A percentile compares a stretch with the other conserved stretches of the same genome.
Evolutionary conservation across 2,329 filamentous ascomycete genomes (phyloP).

Genomic region (Clonostachys solani): DNA sequence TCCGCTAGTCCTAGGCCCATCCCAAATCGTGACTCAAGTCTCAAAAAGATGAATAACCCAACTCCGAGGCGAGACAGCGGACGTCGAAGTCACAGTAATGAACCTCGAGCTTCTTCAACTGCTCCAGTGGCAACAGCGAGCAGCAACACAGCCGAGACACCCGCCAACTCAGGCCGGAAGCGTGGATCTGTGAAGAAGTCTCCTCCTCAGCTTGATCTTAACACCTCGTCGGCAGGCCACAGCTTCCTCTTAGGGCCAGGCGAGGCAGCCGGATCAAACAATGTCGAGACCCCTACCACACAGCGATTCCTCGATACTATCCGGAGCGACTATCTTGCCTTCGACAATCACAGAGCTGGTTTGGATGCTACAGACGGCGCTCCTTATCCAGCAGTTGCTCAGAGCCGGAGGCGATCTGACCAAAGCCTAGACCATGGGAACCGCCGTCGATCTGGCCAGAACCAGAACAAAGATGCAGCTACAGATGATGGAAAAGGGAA

Average conservation of each 20-base stretch:
- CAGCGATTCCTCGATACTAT: constrained; percentile 14
- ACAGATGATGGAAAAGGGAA: constrained; percentile 43
- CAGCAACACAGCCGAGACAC: constrained; percentile 15
- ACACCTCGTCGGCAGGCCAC: not conserved
- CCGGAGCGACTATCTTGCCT: constrained; percentile 20
- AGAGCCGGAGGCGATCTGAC: constrained; percentile 49
- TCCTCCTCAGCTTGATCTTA: constrained; percentile 2
- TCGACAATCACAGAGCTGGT: constrained; percentile 8
- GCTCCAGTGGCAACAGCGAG: constrained; percentile 35
- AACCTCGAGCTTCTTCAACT: constrained; percentile 30
- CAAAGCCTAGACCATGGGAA: constrained; percentile 39
- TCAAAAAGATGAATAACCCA: constrained; percentile 42
- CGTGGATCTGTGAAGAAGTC: not conserved
- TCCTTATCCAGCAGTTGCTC: constrained; percentile 64
- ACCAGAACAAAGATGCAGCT: constrained; percentile 15
- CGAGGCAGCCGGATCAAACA: not conserved
- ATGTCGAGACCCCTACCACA: constrained; percentile 5
- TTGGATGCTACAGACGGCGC: constrained; percentile 56
- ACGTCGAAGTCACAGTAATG: constrained; percentile 44
- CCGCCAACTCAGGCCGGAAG: not conserved
- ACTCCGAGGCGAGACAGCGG: constrained; percentile 26
- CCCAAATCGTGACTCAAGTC: constrained; percentile 64
- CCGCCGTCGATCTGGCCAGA: constrained; percentile 36
- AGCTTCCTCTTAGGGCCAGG: not conserved
- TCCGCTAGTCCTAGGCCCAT: constrained; percentile 35